A percentile compares a stretch with the other conserved stretches of the same genome.
phyloP scores from a whole-genome alignment of 768 basidiomycete genomes.

The Trametes gibbosa region DNA sequence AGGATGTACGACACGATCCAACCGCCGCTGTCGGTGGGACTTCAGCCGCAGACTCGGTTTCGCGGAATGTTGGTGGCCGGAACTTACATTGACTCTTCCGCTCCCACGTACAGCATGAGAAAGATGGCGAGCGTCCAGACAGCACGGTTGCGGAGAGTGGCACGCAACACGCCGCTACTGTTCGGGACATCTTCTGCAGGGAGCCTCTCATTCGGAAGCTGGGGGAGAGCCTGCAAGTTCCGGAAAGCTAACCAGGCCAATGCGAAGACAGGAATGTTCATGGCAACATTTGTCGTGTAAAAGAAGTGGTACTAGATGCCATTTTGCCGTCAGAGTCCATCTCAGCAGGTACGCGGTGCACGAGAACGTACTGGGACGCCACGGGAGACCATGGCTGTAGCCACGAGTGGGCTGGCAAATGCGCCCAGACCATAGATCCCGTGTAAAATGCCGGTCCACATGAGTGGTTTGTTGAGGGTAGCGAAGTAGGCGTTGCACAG shows the following conservation, averaged over 20 bases:
- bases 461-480: constrained; percentile 24
- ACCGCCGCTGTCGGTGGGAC: constrained; percentile 20
- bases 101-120: constrained; percentile 28
- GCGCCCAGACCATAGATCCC: constrained; percentile 28
- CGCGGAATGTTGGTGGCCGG: not conserved
- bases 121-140: constrained; percentile 30
- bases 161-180: constrained; percentile 1
- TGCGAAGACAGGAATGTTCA: constrained; percentile 24
- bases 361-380: constrained; percentile 22
- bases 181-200: not conserved
- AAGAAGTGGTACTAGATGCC: constrained; percentile 24
- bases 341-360: too few relatives aligned
- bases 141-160: constrained; percentile 22
- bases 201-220: constrained; percentile 10
- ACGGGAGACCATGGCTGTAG: constrained; percentile 23
- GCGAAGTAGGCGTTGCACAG: constrained; percentile 29
- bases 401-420: constrained; percentile 25
- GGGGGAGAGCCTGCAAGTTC: constrained; percentile 21
- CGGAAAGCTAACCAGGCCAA: constrained; percentile 26
- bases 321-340: not conserved
- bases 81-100: constrained; percentile 29
- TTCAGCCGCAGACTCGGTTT: not conserved
- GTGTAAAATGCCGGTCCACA: constrained; percentile 27
- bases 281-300: constrained; percentile 26
- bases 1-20: constrained; percentile 32